Evolutionary conservation across 805 yeast genomes (phyloP).

Genomic region (Grigorovia transvaalensis): DNA sequence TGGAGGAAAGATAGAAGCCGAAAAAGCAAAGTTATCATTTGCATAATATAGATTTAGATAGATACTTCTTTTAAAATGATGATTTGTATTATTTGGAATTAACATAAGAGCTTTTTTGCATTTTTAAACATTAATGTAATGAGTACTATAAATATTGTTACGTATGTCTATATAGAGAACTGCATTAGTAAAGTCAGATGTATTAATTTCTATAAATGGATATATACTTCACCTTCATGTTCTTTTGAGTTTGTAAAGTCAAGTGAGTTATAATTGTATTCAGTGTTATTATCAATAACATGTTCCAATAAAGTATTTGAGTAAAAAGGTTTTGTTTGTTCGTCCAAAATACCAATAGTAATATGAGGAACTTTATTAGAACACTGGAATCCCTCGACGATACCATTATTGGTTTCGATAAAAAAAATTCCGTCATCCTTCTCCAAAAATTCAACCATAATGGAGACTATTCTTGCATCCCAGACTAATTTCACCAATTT

Average conservation of each 20-base stretch:
- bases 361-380: constrained; percentile 51
- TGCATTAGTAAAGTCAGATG: background rate
- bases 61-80: background rate
- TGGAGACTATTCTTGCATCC: constrained; percentile 43
- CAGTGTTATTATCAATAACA: constrained; percentile 1
- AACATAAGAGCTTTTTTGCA: too few relatives aligned
- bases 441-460: constrained; percentile 33
- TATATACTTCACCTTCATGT: constrained; percentile 13
- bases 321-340: constrained; percentile 38
- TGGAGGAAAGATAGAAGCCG: background rate
- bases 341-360: constrained; percentile 53
- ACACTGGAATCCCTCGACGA: constrained; percentile 17
- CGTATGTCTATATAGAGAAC: too few relatives aligned
- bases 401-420: constrained; percentile 7
- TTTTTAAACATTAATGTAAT: too few relatives aligned
- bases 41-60: background rate
- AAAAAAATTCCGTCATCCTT: constrained; percentile 4
- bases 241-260: constrained; percentile 7
- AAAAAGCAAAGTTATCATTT: background rate
- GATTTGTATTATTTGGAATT: background rate
- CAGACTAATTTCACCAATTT: constrained; percentile 38
- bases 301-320: constrained; percentile 36
- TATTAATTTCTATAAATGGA: constrained; percentile 9
- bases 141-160: too few relatives aligned
- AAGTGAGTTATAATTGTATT: constrained; percentile 3